Evolutionary conservation across 2,329 filamentous ascomycete genomes (phyloP), one percentile per base, ranked within the genome.

Genomic region (Exophiala dermatitidis): DNA sequence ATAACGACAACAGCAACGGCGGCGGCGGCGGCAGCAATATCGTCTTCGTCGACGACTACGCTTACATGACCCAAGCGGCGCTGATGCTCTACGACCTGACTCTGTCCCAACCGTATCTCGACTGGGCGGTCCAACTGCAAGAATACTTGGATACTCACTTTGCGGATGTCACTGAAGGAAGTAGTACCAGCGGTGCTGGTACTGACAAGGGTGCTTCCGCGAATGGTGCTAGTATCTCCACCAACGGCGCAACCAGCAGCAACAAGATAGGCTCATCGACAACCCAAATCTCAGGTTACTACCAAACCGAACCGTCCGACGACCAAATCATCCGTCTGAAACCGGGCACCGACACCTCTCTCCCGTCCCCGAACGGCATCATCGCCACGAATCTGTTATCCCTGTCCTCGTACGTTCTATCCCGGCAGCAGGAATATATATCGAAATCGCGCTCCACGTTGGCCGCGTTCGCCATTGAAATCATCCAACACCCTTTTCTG

Each of bases 11-110:
- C 3, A 37, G 46, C 7, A 38, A 37, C 26, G 6, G 41, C 2
- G 31, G 50, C 12, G 52, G 49, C 38, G 44, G 46, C 12, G 52
- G 49, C 38, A 40, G 46, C 5, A 81, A 91, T 40, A 94, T 85
- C 70, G 81, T 82, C 31, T 95, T 97, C 69, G 88, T 91, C 1
- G 93, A 97, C 63, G 93, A 98, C 71, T 97, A 97, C 66, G 89
- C 91, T 2, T 95, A 91, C 68, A 69, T 97, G 38, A 86, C 90
- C 46, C 81, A 85, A 46, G 91, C 90, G 0, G 75, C 96, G 1
- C 74, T 97, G 52, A 85, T 90, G 61, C 78, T 97, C 30, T 94
- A 94, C 66, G 84, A 91, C 67, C 80, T 85, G 0, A 95, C 88
- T 0, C 85, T 85, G 57, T 83, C 95, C 52, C 83, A 85, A 60